These are phyloP conservation scores for Aspergillus cejpii DNA, from an alignment of 2,329 filamentous ascomycete genomes.

Conservation along the genomic window DNA sequence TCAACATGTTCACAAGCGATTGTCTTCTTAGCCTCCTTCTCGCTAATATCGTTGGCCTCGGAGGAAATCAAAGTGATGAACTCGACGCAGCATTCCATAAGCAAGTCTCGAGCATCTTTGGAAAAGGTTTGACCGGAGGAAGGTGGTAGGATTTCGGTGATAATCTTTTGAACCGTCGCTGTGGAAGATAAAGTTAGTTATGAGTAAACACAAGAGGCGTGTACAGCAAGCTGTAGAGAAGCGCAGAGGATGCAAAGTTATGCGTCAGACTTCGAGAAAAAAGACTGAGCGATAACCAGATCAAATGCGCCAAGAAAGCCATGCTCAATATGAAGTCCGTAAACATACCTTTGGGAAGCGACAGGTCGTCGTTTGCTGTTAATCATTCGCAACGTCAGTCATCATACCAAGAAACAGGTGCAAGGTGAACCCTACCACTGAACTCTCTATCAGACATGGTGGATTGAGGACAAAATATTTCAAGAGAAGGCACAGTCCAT, in stretches of 20 bases:
- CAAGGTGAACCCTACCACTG: conserved; percentile 36
- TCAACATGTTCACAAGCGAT: conserved; percentile 98
- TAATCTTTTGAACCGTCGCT: conserved; percentile 74
- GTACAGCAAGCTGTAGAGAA: neutral
- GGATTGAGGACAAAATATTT: neutral
- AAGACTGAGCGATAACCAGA: neutral
- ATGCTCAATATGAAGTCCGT: neutral
- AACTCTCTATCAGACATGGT: conserved; percentile 53
- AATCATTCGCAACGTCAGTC: conserved; percentile 17
- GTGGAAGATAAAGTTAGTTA: conserved; percentile 3
- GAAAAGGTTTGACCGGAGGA: conserved; percentile 76
- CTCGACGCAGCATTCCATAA: conserved; percentile 98
- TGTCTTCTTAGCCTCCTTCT: conserved; percentile 98
- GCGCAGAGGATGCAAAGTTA: too few species aligned
- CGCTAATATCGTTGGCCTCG: conserved; percentile 96
- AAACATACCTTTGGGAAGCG: conserved; percentile 51
- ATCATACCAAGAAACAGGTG: conserved; percentile 9
- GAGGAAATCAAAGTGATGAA: conserved; percentile 98
- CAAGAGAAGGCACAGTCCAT: neutral
- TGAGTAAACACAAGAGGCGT: conserved; percentile 8
- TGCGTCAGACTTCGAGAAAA: too few species aligned
- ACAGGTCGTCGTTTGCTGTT: conserved; percentile 53
- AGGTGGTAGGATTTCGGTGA: conserved; percentile 81
- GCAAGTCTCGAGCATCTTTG: conserved; percentile 86
- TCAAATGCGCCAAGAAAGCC: neutral